A percentile compares a stretch with the other conserved stretches of the same genome.
Evolutionary conservation across 1,284 basidiomycete genomes (phyloP).

Genomic region (Fomitiporia mediterranea): DNA sequence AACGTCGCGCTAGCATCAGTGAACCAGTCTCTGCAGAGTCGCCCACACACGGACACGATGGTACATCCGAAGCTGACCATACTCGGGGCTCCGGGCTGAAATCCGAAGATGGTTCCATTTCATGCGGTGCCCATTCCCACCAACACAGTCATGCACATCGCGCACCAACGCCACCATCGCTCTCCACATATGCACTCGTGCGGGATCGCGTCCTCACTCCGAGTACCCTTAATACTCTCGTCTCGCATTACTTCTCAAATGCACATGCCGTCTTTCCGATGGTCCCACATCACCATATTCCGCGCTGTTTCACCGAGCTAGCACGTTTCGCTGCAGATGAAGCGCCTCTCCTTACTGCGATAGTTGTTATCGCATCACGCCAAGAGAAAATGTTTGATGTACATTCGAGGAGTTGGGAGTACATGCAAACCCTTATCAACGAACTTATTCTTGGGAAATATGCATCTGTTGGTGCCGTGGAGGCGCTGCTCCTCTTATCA

Average conservation of each 20-base stretch:
- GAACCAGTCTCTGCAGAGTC: not conserved
- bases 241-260: constrained; percentile 33
- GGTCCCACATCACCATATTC: constrained; percentile 33
- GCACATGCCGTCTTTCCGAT: constrained; percentile 40
- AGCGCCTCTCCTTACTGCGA: constrained; percentile 34
- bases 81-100: not conserved
- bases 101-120: not conserved
- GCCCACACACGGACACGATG: not conserved
- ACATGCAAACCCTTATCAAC: constrained; percentile 32
- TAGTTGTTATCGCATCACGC: constrained; percentile 37
- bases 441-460: constrained; percentile 31
- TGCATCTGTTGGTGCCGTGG: constrained; percentile 35
- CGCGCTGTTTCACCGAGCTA: constrained; percentile 31
- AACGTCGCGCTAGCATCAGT: constrained; percentile 4
- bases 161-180: constrained; percentile 5
- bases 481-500: constrained; percentile 35
- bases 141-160: constrained; percentile 10
- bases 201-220: constrained; percentile 32
- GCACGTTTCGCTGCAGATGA: constrained; percentile 34
- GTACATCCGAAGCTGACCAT: not conserved
- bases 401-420: constrained; percentile 19
- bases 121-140: not conserved
- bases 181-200: constrained; percentile 33
- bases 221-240: constrained; percentile 29
- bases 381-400: constrained; percentile 20